A percentile compares a stretch with the other conserved stretches of the same genome.
Conservation (phyloP, 139 green algal species). For the Zygnema circumcarinatum region DNA sequence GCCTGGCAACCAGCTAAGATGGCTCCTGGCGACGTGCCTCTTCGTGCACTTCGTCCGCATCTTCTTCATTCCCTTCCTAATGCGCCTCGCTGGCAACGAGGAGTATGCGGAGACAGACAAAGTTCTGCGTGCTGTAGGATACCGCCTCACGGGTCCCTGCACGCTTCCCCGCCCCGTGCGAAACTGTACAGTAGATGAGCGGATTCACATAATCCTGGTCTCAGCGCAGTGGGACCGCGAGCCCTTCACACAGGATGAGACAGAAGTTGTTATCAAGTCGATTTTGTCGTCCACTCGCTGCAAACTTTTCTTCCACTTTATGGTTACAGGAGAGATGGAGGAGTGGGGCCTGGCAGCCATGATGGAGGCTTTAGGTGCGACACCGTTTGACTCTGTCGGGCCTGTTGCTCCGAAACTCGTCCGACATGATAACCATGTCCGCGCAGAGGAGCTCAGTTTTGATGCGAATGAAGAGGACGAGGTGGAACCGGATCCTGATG, state of each 20-base stretch:
- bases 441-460: slow-evolving; percentile 28
- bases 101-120: slow-evolving; percentile 41
- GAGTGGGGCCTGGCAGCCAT: slow-evolving; percentile 45
- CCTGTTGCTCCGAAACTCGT: slow-evolving; percentile 24
- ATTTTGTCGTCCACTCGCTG: slow-evolving; percentile 47
- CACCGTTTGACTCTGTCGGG: slow-evolving; percentile 41
- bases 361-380: slow-evolving; percentile 35
- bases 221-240: slow-evolving; percentile 53
- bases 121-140: slow-evolving; percentile 19
- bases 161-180: slow-evolving; percentile 16
- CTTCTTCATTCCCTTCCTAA: slow-evolving; percentile 12
- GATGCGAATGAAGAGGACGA: slow-evolving; percentile 31
- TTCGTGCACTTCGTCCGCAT: slow-evolving; percentile 37
- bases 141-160: slow-evolving; percentile 22
- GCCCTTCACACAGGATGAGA: slow-evolving; percentile 47
- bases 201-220: slow-evolving; percentile 48
- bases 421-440: slow-evolving; percentile 25
- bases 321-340: slow-evolving; percentile 47
- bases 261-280: slow-evolving; percentile 44
- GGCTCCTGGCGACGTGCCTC: slow-evolving; percentile 9
- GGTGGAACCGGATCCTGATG: slow-evolving; percentile 18
- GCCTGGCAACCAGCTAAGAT: not conserved
- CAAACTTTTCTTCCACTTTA: slow-evolving; percentile 54
- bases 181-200: slow-evolving; percentile 35
- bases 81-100: slow-evolving; percentile 5